phyloP scores from a whole-genome alignment of 768 basidiomycete species.

The Macrocybe gigantea region DNA sequence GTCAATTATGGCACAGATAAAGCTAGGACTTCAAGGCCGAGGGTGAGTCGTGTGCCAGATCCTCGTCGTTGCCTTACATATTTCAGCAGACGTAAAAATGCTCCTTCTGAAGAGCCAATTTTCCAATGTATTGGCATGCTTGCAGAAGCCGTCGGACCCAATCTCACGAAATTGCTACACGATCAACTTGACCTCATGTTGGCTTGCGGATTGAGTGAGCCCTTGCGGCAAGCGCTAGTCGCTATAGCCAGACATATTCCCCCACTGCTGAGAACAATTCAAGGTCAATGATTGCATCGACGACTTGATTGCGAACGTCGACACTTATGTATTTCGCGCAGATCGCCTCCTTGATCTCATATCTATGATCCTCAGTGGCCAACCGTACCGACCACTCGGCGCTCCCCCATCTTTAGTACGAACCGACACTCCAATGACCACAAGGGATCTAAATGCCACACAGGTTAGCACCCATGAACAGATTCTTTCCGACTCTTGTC shows the following conservation, averaged over 20 bases:
- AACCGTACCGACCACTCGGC: conserved; percentile 83
- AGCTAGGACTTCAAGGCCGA: conserved; percentile 78
- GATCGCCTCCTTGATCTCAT: conserved; percentile 88
- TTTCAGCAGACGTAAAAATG: conserved; percentile 68
- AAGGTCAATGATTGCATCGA: conserved; percentile 45
- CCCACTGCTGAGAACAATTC: conserved; percentile 85
- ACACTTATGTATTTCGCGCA: conserved; percentile 19
- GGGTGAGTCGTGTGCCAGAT: conserved; percentile 46
- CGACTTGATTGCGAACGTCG: neutral
- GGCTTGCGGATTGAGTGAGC: conserved; percentile 86
- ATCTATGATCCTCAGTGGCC: conserved; percentile 74
- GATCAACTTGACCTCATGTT: conserved; percentile 98
- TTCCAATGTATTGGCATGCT: conserved; percentile 98
- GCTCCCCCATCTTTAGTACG: conserved; percentile 64
- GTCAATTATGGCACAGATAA: conserved; percentile 83
- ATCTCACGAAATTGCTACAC: conserved; percentile 91
- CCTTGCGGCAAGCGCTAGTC: conserved; percentile 76
- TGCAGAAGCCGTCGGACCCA: conserved; percentile 90
- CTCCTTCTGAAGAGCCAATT: conserved; percentile 89
- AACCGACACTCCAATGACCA: conserved; percentile 41
- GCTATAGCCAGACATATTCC: conserved; percentile 85
- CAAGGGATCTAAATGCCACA: conserved; percentile 45
- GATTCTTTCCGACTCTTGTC: conserved; percentile 2
- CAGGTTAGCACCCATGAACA: conserved; percentile 29
- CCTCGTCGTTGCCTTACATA: neutral